These are phyloP conservation scores for Melaleuca quinquenervia DNA, from an alignment of 345 rosid species.

Conservation along the genomic window DNA sequence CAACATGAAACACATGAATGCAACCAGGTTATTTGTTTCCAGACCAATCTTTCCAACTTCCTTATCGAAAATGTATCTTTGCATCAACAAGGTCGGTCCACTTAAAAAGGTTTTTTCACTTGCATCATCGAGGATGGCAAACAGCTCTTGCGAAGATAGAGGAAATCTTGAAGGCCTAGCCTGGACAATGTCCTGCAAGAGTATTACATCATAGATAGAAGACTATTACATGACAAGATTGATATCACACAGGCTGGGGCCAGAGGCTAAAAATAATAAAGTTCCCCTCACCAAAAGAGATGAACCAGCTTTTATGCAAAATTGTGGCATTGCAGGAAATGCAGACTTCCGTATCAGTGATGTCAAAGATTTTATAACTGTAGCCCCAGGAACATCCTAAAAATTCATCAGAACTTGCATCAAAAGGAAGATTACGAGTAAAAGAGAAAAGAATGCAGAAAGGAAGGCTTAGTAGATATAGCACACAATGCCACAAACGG, in stretches of 20 bases:
- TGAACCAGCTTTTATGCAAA: slow-evolving; percentile 73
- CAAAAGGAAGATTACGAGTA: background rate
- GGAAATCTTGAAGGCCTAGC: slow-evolving; percentile 61
- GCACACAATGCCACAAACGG: background rate
- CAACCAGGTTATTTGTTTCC: slow-evolving; percentile 76
- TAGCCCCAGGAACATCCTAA: slow-evolving; percentile 64
- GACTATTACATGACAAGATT: background rate
- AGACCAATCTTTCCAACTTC: slow-evolving; percentile 72
- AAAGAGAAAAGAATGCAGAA: background rate
- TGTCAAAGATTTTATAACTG: slow-evolving; percentile 47
- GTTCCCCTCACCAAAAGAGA: slow-evolving; percentile 55
- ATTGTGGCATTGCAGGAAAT: slow-evolving; percentile 56
- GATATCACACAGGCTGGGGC: background rate
- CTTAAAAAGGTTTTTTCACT: slow-evolving; percentile 84
- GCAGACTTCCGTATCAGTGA: slow-evolving; percentile 58
- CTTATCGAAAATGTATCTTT: slow-evolving; percentile 84
- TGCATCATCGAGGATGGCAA: slow-evolving; percentile 85
- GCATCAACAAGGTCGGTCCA: slow-evolving; percentile 61
- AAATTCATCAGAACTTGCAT: background rate
- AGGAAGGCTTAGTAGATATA: background rate
- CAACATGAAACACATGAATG: slow-evolving; percentile 74
- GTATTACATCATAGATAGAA: background rate
- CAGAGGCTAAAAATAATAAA: background rate
- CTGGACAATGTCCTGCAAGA: slow-evolving; percentile 73
- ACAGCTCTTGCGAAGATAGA: slow-evolving; percentile 61